These are phyloP conservation scores for Talaromyces ruber DNA, from an alignment of 495 filamentous ascomycete species.

Conservation along the genomic window DNA sequence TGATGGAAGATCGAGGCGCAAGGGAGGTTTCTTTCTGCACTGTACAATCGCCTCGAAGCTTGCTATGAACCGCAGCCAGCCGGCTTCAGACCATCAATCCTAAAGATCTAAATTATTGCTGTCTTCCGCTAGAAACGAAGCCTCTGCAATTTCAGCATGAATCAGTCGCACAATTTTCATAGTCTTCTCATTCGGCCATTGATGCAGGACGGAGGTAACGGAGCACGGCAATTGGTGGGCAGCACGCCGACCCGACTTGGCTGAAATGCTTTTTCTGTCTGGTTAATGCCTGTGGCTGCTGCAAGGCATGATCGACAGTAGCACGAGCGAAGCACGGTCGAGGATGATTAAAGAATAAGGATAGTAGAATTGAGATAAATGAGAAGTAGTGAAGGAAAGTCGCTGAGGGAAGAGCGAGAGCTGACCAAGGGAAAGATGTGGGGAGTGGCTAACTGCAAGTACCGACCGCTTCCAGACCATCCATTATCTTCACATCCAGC, in stretches of 20 bases:
- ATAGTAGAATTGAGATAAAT: neutral
- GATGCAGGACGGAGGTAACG: neutral
- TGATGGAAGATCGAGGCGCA: neutral
- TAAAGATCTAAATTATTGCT: too few relatives aligned
- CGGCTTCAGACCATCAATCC: neutral
- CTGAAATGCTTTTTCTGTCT: neutral
- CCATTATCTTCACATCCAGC: neutral
- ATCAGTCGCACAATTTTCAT: neutral
- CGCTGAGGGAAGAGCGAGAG: neutral
- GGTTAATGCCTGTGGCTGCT: neutral
- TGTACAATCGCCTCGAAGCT: neutral
- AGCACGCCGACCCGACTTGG: neutral
- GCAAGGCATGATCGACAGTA: neutral
- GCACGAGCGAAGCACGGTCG: neutral
- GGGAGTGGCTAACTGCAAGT: neutral
- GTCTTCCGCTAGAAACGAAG: neutral
- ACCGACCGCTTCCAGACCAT: neutral
- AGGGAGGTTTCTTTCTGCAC: neutral
- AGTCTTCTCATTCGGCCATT: neutral
- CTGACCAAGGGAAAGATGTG: neutral
- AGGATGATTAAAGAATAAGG: neutral
- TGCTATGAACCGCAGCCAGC: neutral
- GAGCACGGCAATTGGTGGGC: slow-evolving; percentile 6
- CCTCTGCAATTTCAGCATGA: neutral
- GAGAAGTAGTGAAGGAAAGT: neutral